These are phyloP conservation scores for Zymoseptoria tritici DNA, from an alignment of 2,329 filamentous ascomycete genomes.

Conservation along the genomic window DNA sequence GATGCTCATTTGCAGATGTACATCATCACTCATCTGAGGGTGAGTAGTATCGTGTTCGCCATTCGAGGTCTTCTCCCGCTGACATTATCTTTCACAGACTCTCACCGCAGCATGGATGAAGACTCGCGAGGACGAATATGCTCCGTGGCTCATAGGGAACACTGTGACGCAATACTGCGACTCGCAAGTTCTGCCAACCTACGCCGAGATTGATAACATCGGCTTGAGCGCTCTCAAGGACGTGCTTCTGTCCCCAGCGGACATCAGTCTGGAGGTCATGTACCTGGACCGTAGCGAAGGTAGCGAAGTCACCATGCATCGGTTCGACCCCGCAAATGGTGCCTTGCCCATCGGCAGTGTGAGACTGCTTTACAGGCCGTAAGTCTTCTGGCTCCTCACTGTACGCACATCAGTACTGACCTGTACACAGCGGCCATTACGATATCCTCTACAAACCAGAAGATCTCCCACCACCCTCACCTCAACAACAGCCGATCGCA, in stretches of 20 bases:
- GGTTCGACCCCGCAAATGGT: conserved; percentile 46
- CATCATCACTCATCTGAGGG: conserved; percentile 77
- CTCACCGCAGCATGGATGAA: conserved; percentile 82
- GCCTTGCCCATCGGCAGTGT: conserved; percentile 52
- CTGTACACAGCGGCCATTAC: conserved; percentile 65
- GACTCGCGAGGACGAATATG: conserved; percentile 60
- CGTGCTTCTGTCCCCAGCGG: conserved; percentile 69
- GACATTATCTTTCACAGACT: conserved; percentile 45
- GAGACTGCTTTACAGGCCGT: conserved; percentile 61
- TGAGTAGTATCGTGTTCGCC: conserved; percentile 23
- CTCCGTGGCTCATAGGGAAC: conserved; percentile 60
- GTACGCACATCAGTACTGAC: conserved; percentile 14
- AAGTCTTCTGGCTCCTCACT: conserved; percentile 26
- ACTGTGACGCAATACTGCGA: conserved; percentile 62
- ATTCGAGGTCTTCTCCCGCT: neutral
- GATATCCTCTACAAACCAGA: conserved; percentile 78
- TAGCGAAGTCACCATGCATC: conserved; percentile 64
- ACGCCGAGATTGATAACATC: conserved; percentile 85
- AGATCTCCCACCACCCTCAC: conserved; percentile 34
- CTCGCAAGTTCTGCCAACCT: conserved; percentile 62
- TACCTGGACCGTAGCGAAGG: conserved; percentile 85
- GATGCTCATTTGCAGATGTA: conserved; percentile 57
- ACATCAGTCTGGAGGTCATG: conserved; percentile 75
- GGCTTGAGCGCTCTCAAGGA: conserved; percentile 71
- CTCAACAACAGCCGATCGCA: conserved; percentile 24